Conservation (phyloP, 2,329 filamentous ascomycete genomes). For the Camillea tinctor region DNA sequence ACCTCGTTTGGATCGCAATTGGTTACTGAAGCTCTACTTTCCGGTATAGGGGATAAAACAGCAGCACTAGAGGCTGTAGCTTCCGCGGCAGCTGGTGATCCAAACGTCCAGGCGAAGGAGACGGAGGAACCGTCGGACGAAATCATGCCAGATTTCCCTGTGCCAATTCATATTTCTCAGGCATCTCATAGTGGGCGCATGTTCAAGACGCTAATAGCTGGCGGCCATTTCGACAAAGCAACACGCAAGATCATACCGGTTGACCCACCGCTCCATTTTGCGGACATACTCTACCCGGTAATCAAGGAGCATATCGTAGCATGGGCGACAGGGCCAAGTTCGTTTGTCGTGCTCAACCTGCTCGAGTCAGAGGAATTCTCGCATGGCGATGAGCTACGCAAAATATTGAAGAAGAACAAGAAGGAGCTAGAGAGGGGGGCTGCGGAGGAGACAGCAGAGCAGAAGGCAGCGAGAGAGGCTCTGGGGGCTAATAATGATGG, state of each 20-base stretch:
- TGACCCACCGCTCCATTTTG: conserved; percentile 77
- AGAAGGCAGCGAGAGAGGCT: conserved; percentile 51
- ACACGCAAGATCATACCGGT: conserved; percentile 69
- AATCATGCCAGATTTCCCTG: conserved; percentile 16
- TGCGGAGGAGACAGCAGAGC: conserved; percentile 54
- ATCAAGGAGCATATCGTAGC: conserved; percentile 72
- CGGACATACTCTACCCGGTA: conserved; percentile 74
- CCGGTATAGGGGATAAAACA: conserved; percentile 72
- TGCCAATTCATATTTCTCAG: conserved; percentile 56
- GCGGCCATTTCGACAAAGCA: conserved; percentile 78
- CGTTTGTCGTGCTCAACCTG: conserved; percentile 81
- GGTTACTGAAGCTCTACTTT: conserved; percentile 77
- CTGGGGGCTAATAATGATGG: conserved; percentile 48
- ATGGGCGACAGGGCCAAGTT: conserved; percentile 85
- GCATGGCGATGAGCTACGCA: conserved; percentile 64
- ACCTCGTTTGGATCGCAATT: conserved; percentile 86
- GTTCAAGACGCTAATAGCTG: conserved; percentile 87
- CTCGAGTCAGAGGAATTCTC: conserved; percentile 73
- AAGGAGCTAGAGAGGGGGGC: conserved; percentile 69
- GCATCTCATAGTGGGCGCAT: conserved; percentile 70
- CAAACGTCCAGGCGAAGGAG: conserved; percentile 41
- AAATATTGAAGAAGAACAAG: conserved; percentile 70
- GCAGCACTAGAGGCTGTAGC: conserved; percentile 69
- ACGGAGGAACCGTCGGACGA: conserved; percentile 37
- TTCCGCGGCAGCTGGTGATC: conserved; percentile 59